phyloP scores from a whole-genome alignment of 225 moss, liverwort and hornwort genomes.

The Polytrichum formosum region DNA sequence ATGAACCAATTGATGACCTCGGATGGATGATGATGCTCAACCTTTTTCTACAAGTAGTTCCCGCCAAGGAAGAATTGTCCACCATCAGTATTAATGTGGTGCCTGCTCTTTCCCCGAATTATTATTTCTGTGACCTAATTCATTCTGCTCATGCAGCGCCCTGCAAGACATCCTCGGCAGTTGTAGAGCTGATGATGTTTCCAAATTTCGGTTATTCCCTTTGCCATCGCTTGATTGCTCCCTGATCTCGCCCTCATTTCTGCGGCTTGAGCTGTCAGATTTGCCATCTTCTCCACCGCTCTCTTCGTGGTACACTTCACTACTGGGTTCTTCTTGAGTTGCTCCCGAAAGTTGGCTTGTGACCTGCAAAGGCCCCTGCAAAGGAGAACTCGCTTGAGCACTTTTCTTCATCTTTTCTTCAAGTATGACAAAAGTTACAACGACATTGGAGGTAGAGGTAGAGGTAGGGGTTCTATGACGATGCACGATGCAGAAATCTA shows the following conservation, averaged over 20 bases:
- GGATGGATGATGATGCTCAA: too few relatives aligned
- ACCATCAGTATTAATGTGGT: too few relatives aligned
- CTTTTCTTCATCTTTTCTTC: too few relatives aligned
- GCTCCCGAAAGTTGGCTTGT: slow-evolving; percentile 72
- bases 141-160: too few relatives aligned
- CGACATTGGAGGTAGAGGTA: background rate
- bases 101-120: too few relatives aligned
- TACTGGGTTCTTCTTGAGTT: slow-evolving; percentile 62
- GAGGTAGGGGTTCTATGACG: too few relatives aligned
- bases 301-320: slow-evolving; percentile 64
- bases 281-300: slow-evolving; percentile 79
- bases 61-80: too few relatives aligned
- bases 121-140: too few relatives aligned
- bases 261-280: slow-evolving; percentile 76
- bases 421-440: background rate
- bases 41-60: too few relatives aligned
- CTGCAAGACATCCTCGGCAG: slow-evolving; percentile 37
- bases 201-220: slow-evolving; percentile 11
- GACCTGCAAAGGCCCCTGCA: slow-evolving; percentile 71
- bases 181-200: slow-evolving; percentile 20
- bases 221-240: slow-evolving; percentile 16
- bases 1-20: too few relatives aligned
- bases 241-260: slow-evolving; percentile 21
- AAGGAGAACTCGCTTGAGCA: too few relatives aligned
- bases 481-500: background rate